phyloP scores from a whole-genome alignment of 371 early-diverging fungal species.

The Chytridiales sp. region DNA sequence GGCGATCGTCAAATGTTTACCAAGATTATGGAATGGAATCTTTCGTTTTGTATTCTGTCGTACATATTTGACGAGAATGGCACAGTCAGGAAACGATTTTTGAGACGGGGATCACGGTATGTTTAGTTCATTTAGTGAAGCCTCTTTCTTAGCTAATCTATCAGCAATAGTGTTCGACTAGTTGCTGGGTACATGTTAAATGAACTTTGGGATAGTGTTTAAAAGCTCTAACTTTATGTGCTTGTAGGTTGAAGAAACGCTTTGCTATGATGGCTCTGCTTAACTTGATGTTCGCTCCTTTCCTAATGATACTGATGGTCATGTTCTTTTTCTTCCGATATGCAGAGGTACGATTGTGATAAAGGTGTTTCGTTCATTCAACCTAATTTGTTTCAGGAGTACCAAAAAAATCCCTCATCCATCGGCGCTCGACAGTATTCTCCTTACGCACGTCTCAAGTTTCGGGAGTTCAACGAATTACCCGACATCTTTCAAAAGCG shows the following conservation, averaged over 20 bases:
- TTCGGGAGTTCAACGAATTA: conserved; percentile 95
- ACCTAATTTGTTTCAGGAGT: conserved; percentile 58
- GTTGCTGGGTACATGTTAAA: conserved; percentile 16
- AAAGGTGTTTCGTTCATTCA: background rate
- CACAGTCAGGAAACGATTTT: conserved; percentile 74
- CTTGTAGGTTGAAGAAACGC: conserved; percentile 67
- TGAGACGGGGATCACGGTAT: conserved; percentile 37
- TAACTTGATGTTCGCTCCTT: conserved; percentile 83
- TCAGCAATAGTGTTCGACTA: conserved; percentile 16
- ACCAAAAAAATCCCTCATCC: conserved; percentile 82
- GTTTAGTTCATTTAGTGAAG: too few relatives aligned
- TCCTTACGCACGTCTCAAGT: conserved; percentile 85
- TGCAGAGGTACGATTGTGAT: conserved; percentile 73
- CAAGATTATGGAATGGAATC: conserved; percentile 88
- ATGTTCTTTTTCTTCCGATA: conserved; percentile 89
- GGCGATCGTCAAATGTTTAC: conserved; percentile 53
- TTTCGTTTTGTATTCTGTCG: conserved; percentile 77
- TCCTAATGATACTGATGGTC: conserved; percentile 79
- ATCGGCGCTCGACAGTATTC: conserved; percentile 82
- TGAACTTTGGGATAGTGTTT: conserved; percentile 1
- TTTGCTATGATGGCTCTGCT: conserved; percentile 85
- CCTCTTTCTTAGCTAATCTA: too few relatives aligned
- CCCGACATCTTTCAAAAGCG: conserved; percentile 85
- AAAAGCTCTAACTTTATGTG: background rate
- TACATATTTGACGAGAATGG: conserved; percentile 87